Conservation (phyloP, 495 filamentous ascomycete species). For the Tuber brumale region DNA sequence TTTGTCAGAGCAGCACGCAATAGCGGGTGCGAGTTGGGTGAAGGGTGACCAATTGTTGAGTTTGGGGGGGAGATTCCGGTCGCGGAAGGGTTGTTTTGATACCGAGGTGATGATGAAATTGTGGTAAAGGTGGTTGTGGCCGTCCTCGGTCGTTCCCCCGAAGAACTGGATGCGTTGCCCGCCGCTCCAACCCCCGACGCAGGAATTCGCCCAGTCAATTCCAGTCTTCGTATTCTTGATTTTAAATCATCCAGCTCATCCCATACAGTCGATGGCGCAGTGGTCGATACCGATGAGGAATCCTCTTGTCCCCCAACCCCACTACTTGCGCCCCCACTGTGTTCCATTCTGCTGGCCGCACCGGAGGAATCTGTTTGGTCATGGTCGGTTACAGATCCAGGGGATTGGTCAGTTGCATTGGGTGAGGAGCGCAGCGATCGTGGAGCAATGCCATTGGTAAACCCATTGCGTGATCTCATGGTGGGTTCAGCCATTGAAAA, state of each 20-base stretch:
- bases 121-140: slow-evolving; percentile 92
- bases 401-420: slow-evolving; percentile 12
- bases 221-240: slow-evolving; percentile 84
- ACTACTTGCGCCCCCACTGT: slow-evolving; percentile 8
- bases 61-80: slow-evolving; percentile 45
- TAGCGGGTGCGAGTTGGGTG: slow-evolving; percentile 61
- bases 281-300: slow-evolving; percentile 78
- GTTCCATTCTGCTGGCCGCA: slow-evolving; percentile 7
- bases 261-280: slow-evolving; percentile 89
- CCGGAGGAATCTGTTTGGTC: slow-evolving; percentile 21
- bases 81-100: slow-evolving; percentile 51
- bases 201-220: slow-evolving; percentile 80
- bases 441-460: slow-evolving; percentile 24
- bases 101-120: slow-evolving; percentile 73
- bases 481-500: slow-evolving; percentile 35
- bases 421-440: slow-evolving; percentile 29
- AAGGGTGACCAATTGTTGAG: slow-evolving; percentile 37
- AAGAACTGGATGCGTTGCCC: slow-evolving; percentile 66
- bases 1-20: slow-evolving; percentile 74
- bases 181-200: slow-evolving; percentile 52
- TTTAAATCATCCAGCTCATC: slow-evolving; percentile 96
- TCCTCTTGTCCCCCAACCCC: slow-evolving; percentile 47
- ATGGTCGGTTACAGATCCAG: slow-evolving; percentile 14
- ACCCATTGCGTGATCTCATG: slow-evolving; percentile 18
- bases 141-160: slow-evolving; percentile 76